Conservation (phyloP, 1,139 yeast species). For the Tardiomyces depauwii region DNA sequence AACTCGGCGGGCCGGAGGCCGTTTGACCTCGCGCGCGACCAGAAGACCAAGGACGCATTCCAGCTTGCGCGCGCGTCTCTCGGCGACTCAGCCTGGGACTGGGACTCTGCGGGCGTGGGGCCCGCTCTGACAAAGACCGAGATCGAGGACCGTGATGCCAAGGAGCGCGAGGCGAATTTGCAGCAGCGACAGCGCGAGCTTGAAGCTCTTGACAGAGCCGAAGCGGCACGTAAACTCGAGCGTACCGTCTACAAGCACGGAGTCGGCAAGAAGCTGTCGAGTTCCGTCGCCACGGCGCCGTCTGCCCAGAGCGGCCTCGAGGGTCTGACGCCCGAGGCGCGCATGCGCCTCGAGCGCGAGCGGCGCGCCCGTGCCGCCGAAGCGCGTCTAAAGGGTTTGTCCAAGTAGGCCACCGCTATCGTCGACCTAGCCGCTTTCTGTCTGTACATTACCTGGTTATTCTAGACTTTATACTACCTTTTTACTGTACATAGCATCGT, state of each 20-base stretch:
- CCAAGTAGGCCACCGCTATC: no score
- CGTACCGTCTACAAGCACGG: conserved; percentile 27
- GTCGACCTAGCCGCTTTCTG: no score
- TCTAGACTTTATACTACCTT: no score
- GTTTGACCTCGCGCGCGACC: conserved; percentile 39
- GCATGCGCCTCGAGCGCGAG: conserved; percentile 73
- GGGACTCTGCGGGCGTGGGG: conserved; percentile 62
- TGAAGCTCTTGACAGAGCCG: conserved; percentile 21
- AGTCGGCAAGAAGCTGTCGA: conserved; percentile 27
- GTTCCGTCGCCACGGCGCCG: conserved; percentile 18
- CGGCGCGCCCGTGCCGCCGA: conserved; percentile 96
- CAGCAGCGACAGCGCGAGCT: conserved; percentile 28
- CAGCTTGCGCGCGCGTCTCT: conserved; percentile 55
- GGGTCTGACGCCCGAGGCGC: conserved; percentile 55
- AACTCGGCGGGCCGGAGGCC: conserved; percentile 55
- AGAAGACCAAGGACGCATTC: conserved; percentile 42
- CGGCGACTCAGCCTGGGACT: conserved; percentile 61
- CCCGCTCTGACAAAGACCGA: conserved; percentile 54
- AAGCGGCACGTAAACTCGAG: conserved; percentile 28
- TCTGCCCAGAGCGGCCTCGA: conserved; percentile 14
- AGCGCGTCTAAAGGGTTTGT: conserved; percentile 42
- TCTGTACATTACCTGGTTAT: no score
- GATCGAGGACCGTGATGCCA: conserved; percentile 34
- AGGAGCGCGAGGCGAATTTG: conserved; percentile 20
- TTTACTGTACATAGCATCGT: no score